Evolutionary conservation across 73 alveolate species (phyloP).

Genomic region (Paramecium octaurelia): DNA sequence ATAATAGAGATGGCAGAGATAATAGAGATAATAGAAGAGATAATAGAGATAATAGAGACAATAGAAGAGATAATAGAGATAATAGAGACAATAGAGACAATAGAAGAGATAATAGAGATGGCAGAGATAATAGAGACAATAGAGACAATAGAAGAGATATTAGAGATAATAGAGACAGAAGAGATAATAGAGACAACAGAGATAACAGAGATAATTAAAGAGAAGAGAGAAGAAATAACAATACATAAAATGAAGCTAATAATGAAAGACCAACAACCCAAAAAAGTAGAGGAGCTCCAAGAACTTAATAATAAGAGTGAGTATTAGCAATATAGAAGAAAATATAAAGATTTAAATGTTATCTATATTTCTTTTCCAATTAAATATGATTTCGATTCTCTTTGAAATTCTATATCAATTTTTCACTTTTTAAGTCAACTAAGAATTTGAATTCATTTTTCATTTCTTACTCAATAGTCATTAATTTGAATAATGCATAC

Average conservation of each 20-base stretch:
- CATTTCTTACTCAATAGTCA: too few relatives aligned
- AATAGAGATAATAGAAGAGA: not conserved
- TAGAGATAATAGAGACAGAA: not conserved
- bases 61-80: not conserved
- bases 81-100: not conserved
- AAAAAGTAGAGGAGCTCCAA: not conserved
- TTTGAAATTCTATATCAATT: too few relatives aligned
- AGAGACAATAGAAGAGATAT: constrained; percentile 24
- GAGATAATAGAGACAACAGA: not conserved
- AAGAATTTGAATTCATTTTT: not conserved
- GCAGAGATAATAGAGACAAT: not conserved
- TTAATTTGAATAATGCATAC: not conserved
- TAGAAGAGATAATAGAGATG: not conserved
- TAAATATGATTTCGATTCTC: not conserved
- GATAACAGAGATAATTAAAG: not conserved
- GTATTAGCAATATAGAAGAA: not conserved
- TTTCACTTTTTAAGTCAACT: too few relatives aligned
- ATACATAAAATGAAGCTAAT: not conserved
- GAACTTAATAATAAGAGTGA: not conserved
- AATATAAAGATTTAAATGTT: not conserved
- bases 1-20: not conserved
- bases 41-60: not conserved
- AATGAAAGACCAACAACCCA: not conserved
- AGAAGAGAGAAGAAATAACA: not conserved
- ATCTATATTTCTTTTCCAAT: not conserved